A percentile compares a stretch with the other conserved stretches of the same genome.
These are phyloP conservation scores for Fusarium avenaceum DNA, from an alignment of 2,329 filamentous ascomycete genomes.

Conservation along the genomic window DNA sequence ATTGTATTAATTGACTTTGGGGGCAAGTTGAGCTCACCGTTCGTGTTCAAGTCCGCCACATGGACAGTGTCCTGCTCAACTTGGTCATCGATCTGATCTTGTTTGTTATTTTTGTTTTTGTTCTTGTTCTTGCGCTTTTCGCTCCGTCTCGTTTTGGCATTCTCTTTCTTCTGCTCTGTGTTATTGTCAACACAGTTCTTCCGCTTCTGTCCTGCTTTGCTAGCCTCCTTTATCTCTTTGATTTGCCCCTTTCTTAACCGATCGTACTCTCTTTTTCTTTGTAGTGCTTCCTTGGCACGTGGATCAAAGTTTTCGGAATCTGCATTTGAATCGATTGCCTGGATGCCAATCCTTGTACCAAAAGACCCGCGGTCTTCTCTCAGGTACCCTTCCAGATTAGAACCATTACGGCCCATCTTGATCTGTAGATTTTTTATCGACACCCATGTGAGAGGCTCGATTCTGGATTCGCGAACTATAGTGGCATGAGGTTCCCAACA, in stretches of 20 bases:
- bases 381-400: slow-evolving; percentile 78
- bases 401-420: slow-evolving; percentile 65
- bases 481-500: slow-evolving; percentile 77
- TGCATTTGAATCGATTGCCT: slow-evolving; percentile 59
- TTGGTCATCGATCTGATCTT: slow-evolving; percentile 16
- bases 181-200: slow-evolving; percentile 50
- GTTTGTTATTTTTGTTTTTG: slow-evolving; percentile 16
- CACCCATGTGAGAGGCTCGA: slow-evolving; percentile 74
- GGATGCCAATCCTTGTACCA: slow-evolving; percentile 68
- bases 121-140: slow-evolving; percentile 16
- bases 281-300: slow-evolving; percentile 69
- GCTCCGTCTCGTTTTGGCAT: slow-evolving; percentile 47
- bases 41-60: slow-evolving; percentile 50
- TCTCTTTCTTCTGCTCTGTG: slow-evolving; percentile 46
- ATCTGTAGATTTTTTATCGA: slow-evolving; percentile 79
- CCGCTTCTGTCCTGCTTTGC: slow-evolving; percentile 56
- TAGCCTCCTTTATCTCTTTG: slow-evolving; percentile 56
- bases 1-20: not conserved
- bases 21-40: slow-evolving; percentile 43
- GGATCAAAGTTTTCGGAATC: slow-evolving; percentile 60
- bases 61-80: slow-evolving; percentile 46
- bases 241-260: slow-evolving; percentile 59
- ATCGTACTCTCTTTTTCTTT: slow-evolving; percentile 75
- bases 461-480: slow-evolving; percentile 64
- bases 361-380: slow-evolving; percentile 67